Conservation (phyloP, 2,329 filamentous ascomycete species). For the Fusarium temperatum region DNA sequence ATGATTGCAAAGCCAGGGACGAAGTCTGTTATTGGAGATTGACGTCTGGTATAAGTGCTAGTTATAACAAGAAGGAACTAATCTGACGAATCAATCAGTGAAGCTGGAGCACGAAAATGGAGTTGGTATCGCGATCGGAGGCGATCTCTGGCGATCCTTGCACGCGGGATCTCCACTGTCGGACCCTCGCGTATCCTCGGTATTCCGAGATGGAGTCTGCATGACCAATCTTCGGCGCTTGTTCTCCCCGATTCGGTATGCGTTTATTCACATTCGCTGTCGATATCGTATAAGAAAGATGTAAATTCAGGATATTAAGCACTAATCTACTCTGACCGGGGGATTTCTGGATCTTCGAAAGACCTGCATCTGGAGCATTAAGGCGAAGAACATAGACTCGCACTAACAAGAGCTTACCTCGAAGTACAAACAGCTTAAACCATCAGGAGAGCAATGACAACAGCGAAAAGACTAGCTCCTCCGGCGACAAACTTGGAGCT, state of each 20-base stretch:
- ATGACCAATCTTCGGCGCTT: background rate
- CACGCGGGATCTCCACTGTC: slow-evolving; percentile 3
- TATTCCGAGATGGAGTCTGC: background rate
- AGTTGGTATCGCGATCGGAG: background rate
- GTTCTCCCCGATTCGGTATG: background rate
- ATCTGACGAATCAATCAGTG: background rate
- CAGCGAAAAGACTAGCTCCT: slow-evolving; percentile 10
- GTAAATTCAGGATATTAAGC: background rate
- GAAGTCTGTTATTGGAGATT: background rate
- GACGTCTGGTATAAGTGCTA: background rate
- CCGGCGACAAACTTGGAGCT: slow-evolving; percentile 12
- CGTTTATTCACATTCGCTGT: background rate
- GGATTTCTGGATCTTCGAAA: background rate
- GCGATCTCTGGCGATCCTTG: background rate
- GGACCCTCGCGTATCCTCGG: slow-evolving; percentile 9
- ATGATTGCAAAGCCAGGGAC: background rate
- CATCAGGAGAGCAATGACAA: slow-evolving; percentile 15
- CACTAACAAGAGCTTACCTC: background rate
- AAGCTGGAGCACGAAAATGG: background rate
- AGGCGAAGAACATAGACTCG: background rate
- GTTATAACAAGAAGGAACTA: background rate
- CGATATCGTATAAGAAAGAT: background rate
- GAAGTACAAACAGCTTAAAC: background rate
- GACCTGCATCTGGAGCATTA: background rate
- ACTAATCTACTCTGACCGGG: background rate